Percentiles rank a stretch among this genome's conserved stretches.
These are phyloP conservation scores for Imleria badia DNA, from an alignment of 768 basidiomycete genomes.

Conservation along the genomic window DNA sequence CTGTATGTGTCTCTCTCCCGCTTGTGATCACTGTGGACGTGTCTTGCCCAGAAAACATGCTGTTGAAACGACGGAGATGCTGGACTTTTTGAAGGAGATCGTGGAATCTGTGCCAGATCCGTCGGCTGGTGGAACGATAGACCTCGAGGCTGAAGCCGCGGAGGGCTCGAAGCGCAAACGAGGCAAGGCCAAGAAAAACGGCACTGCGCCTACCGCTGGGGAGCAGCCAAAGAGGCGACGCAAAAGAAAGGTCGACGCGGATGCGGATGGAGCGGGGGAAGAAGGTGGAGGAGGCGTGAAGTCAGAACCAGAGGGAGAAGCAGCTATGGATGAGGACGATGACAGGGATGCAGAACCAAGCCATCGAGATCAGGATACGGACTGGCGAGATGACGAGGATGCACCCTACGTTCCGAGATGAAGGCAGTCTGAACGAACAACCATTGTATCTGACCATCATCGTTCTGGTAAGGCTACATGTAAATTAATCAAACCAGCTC, in stretches of 20 bases:
- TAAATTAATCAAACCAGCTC: conserved; percentile 61
- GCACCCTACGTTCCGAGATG: conserved; percentile 43
- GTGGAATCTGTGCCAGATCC: conserved; percentile 87
- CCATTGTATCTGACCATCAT: conserved; percentile 7
- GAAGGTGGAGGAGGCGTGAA: conserved; percentile 38
- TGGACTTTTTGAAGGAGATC: conserved; percentile 94
- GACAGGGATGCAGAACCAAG: conserved; percentile 40
- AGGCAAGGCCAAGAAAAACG: conserved; percentile 52
- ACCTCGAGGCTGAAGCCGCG: conserved; percentile 60
- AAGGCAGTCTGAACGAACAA: conserved; percentile 1
- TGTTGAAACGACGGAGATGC: conserved; percentile 80
- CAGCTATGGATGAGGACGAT: conserved; percentile 42
- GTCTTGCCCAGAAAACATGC: conserved; percentile 75
- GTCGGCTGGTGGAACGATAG: conserved; percentile 76
- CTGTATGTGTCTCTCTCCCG: conserved; percentile 57
- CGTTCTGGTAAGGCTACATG: conserved; percentile 14
- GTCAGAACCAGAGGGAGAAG: conserved; percentile 37
- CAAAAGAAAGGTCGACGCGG: conserved; percentile 45
- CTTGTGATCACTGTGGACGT: conserved; percentile 2
- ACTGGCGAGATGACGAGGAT: conserved; percentile 43
- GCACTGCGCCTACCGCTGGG: conserved; percentile 33
- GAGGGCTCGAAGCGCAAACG: conserved; percentile 58
- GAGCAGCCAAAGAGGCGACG: conserved; percentile 47
- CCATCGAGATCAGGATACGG: conserved; percentile 44
- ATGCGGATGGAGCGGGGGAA: conserved; percentile 34